These are phyloP conservation scores for Solanum piurae DNA, from an alignment of 257 asterid species.

Conservation along the genomic window DNA sequence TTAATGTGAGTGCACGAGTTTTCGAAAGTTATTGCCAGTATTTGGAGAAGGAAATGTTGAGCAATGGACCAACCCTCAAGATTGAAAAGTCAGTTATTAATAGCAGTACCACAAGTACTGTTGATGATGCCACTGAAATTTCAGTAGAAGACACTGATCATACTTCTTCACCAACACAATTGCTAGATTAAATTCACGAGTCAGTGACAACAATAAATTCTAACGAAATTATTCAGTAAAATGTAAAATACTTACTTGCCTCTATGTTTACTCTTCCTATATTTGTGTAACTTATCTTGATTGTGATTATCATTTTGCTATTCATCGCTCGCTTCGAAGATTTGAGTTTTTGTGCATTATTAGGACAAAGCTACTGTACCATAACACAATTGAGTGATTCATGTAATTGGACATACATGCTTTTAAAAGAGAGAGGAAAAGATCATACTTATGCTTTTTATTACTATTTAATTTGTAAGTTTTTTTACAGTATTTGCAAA, in stretches of 20 bases:
- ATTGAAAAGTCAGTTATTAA: slow-evolving; percentile 13
- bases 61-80: slow-evolving; percentile 8
- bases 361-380: neutral
- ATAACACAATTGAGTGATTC: neutral
- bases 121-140: slow-evolving; percentile 47
- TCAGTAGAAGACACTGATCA: slow-evolving; percentile 33
- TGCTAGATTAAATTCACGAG: neutral
- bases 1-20: slow-evolving; percentile 48
- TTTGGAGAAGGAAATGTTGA: slow-evolving; percentile 64
- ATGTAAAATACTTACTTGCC: neutral
- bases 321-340: no score
- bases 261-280: neutral
- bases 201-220: neutral
- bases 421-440: neutral
- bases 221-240: neutral
- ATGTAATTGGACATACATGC: neutral
- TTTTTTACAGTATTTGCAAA: neutral
- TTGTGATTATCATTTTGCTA: neutral
- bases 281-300: neutral
- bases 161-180: slow-evolving; percentile 30
- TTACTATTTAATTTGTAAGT: neutral
- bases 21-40: slow-evolving; percentile 79
- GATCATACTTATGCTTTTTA: neutral
- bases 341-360: neutral
- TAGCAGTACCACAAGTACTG: slow-evolving; percentile 7